Percentiles rank a stretch among this genome's conserved stretches.
These are phyloP conservation scores for Dispira parvispora DNA, from an alignment of 192 early-diverging fungal species.

Conservation along the genomic window DNA sequence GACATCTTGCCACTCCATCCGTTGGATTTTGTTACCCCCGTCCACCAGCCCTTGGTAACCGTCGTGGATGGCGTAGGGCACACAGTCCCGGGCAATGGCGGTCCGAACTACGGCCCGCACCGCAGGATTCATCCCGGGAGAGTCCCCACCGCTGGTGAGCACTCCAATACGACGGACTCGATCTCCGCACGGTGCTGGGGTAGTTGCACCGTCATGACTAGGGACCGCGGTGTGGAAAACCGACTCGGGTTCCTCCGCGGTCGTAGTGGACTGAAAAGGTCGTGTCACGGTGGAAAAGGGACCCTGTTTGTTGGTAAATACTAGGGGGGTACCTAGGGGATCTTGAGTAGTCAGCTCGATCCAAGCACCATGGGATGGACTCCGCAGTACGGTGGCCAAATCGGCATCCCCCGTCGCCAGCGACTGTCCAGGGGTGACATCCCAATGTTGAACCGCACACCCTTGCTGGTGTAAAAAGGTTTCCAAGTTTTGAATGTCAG, in stretches of 20 bases:
- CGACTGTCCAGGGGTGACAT: slow-evolving; percentile 15
- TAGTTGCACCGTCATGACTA: slow-evolving; percentile 6
- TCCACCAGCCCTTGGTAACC: slow-evolving; percentile 94
- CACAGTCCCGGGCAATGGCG: slow-evolving; percentile 62
- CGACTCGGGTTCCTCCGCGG: slow-evolving; percentile 2
- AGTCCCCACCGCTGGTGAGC: slow-evolving; percentile 87
- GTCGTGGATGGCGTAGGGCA: slow-evolving; percentile 82
- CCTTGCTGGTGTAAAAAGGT: slow-evolving; percentile 11
- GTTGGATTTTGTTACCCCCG: slow-evolving; percentile 71
- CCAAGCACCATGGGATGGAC: slow-evolving; percentile 1
- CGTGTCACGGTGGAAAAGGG: slow-evolving; percentile 26
- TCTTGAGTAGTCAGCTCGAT: slow-evolving; percentile 40
- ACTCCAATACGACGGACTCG: slow-evolving; percentile 69
- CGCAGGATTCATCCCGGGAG: slow-evolving; percentile 94
- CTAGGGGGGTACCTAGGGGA: slow-evolving; percentile 64
- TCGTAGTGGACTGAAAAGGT: slow-evolving; percentile 11
- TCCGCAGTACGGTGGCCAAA: background rate
- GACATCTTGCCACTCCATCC: slow-evolving; percentile 81
- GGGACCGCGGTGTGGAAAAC: slow-evolving; percentile 8
- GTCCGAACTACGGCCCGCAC: slow-evolving; percentile 83
- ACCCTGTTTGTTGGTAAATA: slow-evolving; percentile 44
- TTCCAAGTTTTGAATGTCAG: slow-evolving; percentile 16
- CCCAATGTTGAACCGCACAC: slow-evolving; percentile 17
- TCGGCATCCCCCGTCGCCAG: background rate
- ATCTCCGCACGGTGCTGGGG: slow-evolving; percentile 4